Base-by-base conservation (phyloP, 345 rosid species). In the Moricandia arvensis region DNA sequence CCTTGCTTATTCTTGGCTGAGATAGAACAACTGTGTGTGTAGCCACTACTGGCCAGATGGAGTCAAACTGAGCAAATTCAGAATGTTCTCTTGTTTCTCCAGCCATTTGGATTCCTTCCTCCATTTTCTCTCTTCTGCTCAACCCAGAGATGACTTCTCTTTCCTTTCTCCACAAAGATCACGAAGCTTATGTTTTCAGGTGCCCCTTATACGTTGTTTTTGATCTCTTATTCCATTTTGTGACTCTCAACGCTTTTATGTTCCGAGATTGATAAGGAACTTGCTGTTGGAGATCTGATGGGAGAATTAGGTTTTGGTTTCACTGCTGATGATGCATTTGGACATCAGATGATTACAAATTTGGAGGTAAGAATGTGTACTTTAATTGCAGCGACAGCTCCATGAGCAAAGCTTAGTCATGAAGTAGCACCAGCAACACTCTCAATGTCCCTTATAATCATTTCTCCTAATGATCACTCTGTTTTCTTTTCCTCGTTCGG, bases 291-390 rank as follows among this genome's bases (percentile, higher is more conserved):
- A 54, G 59, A 54, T 18, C 59, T 54, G 29, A 54, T 54, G 4
- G 59, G 24, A 18, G 59, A 54, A 26, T 26, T 57, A 26, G 61
- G 61, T 0, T 57, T 6, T 57, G 61, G 61, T 21, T 57, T 57
- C 61, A 57, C 61, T 24, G 8, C 62, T 58, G 62, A 58, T 85
- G 97, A 95, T 88, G 93, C 99, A 69, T 95, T 95, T 88, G 99
- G 99, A 57, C 85, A 85, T 83, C 98, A 95, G 81, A 95, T 95
- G 99, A 89, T 90, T 59, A 89, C 84, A 76, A 95, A 95, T 77
- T 87, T 95, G 85, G 99, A 91, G 98, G 99, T 91, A 81, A 34
- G 66, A 75, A 60, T 21, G 18, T 78, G 27, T 68, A 38, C 59
- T 64, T 59, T 41, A 24, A 61, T 57, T 80, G 55, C 67, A 60